phyloP scores from a whole-genome alignment of 495 filamentous ascomycete genomes.

The Xylaria acuta region DNA sequence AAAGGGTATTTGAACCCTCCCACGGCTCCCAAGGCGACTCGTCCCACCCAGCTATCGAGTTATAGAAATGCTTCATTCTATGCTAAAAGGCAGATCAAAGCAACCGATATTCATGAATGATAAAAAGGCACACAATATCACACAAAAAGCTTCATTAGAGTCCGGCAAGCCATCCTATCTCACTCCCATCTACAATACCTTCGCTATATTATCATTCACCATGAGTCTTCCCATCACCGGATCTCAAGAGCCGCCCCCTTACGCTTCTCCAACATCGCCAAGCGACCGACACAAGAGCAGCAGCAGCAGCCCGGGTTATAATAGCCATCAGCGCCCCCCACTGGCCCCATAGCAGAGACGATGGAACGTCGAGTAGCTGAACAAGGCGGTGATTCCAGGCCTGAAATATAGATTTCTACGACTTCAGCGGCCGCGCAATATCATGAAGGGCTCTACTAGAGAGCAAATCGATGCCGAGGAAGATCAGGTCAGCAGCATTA shows the following conservation, averaged over 20 bases:
- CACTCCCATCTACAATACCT: neutral
- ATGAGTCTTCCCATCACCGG: neutral
- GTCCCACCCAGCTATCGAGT: neutral
- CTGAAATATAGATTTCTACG: neutral
- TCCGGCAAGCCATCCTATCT: neutral
- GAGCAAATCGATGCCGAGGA: neutral
- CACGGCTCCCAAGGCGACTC: neutral
- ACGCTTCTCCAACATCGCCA: neutral
- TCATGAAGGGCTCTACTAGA: neutral
- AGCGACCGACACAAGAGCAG: neutral
- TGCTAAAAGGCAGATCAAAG: neutral
- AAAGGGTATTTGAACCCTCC: neutral
- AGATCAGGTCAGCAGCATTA: neutral
- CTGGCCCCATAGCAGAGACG: constrained; percentile 1
- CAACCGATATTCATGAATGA: neutral
- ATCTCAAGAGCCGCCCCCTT: neutral
- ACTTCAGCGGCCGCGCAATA: neutral
- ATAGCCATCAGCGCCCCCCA: neutral
- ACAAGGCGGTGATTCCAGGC: neutral
- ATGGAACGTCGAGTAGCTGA: neutral
- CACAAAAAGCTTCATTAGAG: neutral
- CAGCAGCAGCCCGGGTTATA: neutral
- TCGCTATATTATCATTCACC: neutral
- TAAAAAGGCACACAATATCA: neutral
- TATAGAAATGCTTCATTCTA: neutral